Base-by-base conservation (phyloP, 805 yeast genomes). In the Wickerhamiella occidentalis region DNA sequence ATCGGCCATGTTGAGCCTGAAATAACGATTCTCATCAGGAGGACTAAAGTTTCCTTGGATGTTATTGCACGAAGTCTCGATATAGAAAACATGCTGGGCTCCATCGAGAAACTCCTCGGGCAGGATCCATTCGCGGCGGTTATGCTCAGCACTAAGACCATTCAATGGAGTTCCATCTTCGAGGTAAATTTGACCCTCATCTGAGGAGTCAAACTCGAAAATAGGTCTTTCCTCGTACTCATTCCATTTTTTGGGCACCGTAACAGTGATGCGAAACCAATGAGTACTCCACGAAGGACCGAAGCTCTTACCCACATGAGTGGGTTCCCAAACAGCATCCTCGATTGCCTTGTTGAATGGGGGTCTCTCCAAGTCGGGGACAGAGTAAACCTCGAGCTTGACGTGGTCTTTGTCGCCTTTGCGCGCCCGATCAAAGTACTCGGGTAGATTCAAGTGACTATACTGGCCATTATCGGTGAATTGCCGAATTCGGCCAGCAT, bases 281-380 rank as follows among this genome's bases (percentile, higher is more conserved):
- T 86, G 94, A 1, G 97, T 83, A 51, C 90, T 81, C 98, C 98
- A 90, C 12, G 94, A 82, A 2, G 98, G 98, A 0, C 97, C 96
- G 63, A 84, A 86, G 7, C 71, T 67, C 56, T 84, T 80, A 19
- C 92, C 94, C 55, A 78, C 79, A 36, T 56, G 50, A 5, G 71
- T 60, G 1, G 59, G 56, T 7, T 56, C 55, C 68, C 71, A 69
- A 35, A 54, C 55, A n/a, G 85, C 81, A 21, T 70, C 67, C 55
- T 72, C 67, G 52, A 80, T 66, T 54, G 85, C 75, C 49, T 77
- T 79, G 47, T 70, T 65, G 64, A 80, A 82, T 28, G 73, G 65
- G 0, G 92, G 92, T 41, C 88, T 72, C 47, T 70, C 64, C 40
- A 84, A 56, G 54, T 76, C 81, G 0, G 92, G 87, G 2, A 90